Evolutionary conservation across 1,284 basidiomycete genomes (phyloP).

Genomic region (Pterula multifida): DNA sequence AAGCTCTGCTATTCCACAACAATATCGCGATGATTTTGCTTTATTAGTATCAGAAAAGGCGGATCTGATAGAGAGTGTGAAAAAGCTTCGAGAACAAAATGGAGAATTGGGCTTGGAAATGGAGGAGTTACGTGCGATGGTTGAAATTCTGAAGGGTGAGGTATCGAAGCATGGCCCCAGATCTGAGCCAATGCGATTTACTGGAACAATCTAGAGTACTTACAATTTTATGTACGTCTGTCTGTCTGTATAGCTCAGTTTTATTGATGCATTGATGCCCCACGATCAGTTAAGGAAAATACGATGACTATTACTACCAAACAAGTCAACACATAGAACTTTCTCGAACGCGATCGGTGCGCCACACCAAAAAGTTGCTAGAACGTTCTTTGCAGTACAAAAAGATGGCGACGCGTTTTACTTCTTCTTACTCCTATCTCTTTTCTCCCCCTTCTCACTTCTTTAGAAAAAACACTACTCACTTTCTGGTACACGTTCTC

Average conservation of each 20-base stretch:
- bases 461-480: background rate
- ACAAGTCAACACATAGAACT: background rate
- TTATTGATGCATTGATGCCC: background rate
- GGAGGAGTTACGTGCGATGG: slow-evolving; percentile 59
- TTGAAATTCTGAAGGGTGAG: slow-evolving; percentile 52
- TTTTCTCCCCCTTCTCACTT: slow-evolving; percentile 12
- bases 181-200: slow-evolving; percentile 16
- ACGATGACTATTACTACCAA: background rate
- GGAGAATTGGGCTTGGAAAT: slow-evolving; percentile 46
- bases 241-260: background rate
- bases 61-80: slow-evolving; percentile 32
- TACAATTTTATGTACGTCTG: background rate
- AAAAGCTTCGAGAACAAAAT: slow-evolving; percentile 44
- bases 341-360: slow-evolving; percentile 1
- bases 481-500: background rate
- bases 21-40: slow-evolving; percentile 25
- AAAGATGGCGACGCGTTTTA: slow-evolving; percentile 1
- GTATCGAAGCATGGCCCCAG: slow-evolving; percentile 33
- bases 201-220: slow-evolving; percentile 11
- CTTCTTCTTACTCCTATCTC: slow-evolving; percentile 16
- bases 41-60: slow-evolving; percentile 32
- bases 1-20: slow-evolving; percentile 23
- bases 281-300: background rate
- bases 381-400: slow-evolving; percentile 14
- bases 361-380: slow-evolving; percentile 15